Percentiles rank a stretch among this genome's conserved stretches.
Conservation (phyloP, 441 rosid species). For the Kokia cookei region DNA sequence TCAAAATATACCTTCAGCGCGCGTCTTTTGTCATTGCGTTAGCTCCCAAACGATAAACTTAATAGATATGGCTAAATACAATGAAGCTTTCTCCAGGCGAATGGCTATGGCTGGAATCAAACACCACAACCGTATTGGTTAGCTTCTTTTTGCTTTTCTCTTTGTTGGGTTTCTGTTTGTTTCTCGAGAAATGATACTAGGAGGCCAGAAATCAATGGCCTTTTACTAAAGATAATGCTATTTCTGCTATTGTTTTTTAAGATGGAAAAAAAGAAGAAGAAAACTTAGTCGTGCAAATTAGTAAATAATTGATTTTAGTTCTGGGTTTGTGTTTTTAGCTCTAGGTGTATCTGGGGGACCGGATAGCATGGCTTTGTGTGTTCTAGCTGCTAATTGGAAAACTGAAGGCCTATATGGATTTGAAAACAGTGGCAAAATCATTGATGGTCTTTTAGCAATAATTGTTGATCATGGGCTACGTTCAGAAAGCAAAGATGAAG, state of each 20-base stretch:
- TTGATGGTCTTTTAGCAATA: constrained; percentile 79
- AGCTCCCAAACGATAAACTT: constrained; percentile 17
- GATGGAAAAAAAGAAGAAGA: neutral
- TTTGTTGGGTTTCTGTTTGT: neutral
- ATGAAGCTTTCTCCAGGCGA: constrained; percentile 53
- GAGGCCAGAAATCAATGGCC: neutral
- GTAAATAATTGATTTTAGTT: neutral
- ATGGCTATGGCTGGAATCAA: constrained; percentile 89
- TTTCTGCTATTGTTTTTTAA: neutral
- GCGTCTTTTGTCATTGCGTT: constrained; percentile 37
- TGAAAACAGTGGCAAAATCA: constrained; percentile 31
- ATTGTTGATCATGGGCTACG: constrained; percentile 90
- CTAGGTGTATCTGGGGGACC: constrained; percentile 96
- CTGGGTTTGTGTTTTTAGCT: constrained; percentile 30
- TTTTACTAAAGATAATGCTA: neutral
- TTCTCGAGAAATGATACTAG: neutral
- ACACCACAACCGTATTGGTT: constrained; percentile 80
- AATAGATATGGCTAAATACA: constrained; percentile 28
- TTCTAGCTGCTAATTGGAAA: constrained; percentile 84
- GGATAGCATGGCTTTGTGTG: constrained; percentile 90
- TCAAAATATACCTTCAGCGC: constrained; percentile 20
- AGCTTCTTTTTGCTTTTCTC: constrained; percentile 7
- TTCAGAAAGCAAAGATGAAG: constrained; percentile 74
- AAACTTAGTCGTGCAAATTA: constrained; percentile 1
- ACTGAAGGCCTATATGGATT: constrained; percentile 28